Percentiles rank a stretch among this genome's conserved stretches.
phyloP scores from a whole-genome alignment of 1,284 basidiomycete genomes.

The Trichosporon sp. region DNA sequence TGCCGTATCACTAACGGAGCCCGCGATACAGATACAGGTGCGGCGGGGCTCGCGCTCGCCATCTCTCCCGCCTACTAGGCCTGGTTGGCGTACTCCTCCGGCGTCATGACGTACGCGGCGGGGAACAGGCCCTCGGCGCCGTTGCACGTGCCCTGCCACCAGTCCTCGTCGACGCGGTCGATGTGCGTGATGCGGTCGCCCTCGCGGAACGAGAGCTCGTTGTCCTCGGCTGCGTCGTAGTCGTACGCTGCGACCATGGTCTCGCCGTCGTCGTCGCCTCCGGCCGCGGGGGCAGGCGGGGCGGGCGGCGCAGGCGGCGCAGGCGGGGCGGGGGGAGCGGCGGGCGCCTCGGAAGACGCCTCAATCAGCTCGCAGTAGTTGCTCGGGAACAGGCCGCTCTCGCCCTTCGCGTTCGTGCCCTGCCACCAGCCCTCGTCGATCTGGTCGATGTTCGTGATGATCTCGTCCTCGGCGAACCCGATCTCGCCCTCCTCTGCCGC shows the following conservation, averaged over 20 bases:
- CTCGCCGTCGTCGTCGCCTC: constrained; percentile 18
- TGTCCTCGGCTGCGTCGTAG: constrained; percentile 81
- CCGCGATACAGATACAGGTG: no score
- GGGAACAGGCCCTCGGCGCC: constrained; percentile 77
- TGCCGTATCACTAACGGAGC: no score
- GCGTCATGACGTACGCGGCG: constrained; percentile 27
- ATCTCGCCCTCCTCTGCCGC: constrained; percentile 67
- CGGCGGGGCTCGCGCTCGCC: no score
- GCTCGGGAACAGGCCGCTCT: constrained; percentile 63
- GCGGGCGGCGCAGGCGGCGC: constrained; percentile 39
- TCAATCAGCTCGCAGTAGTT: constrained; percentile 73
- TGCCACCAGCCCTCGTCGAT: constrained; percentile 81
- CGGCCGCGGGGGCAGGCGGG: constrained; percentile 27
- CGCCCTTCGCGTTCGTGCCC: constrained; percentile 63
- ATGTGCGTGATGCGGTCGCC: constrained; percentile 66
- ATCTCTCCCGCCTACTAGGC: neutral
- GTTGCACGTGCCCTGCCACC: constrained; percentile 75
- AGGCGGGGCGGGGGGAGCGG: constrained; percentile 42
- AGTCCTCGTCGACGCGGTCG: constrained; percentile 61
- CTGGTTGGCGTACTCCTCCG: constrained; percentile 23
- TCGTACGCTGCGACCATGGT: constrained; percentile 37
- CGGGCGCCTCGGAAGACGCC: constrained; percentile 32
- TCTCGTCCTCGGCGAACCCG: constrained; percentile 69
- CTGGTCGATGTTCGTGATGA: constrained; percentile 74
- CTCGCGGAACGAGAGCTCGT: constrained; percentile 78